phyloP scores from a whole-genome alignment of 2,329 filamentous ascomycete genomes.

The Didymella pomorum region DNA sequence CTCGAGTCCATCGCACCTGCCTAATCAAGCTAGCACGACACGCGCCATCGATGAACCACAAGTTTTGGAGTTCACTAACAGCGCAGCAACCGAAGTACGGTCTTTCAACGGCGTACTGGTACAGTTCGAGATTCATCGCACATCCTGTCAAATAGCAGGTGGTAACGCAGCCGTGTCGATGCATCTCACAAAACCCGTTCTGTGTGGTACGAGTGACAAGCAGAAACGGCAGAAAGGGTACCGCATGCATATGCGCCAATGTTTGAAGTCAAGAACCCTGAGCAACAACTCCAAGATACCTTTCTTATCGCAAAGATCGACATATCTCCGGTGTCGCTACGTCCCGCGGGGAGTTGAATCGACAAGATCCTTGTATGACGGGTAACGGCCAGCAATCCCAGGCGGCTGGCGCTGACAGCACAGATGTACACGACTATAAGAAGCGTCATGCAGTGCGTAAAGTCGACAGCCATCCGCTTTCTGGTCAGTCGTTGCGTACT shows the following conservation, averaged over 20 bases:
- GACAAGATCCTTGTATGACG: slow-evolving; percentile 21
- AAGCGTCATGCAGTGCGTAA: not conserved
- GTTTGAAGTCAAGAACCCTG: slow-evolving; percentile 4
- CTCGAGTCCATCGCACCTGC: slow-evolving; percentile 28
- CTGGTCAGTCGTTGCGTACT: not conserved
- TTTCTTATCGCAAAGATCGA: slow-evolving; percentile 32
- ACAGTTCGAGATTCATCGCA: not conserved
- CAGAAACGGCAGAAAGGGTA: slow-evolving; percentile 1
- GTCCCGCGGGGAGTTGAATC: slow-evolving; percentile 21
- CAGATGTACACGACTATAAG: slow-evolving; percentile 24
- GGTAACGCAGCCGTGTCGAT: slow-evolving; percentile 12
- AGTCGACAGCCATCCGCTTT: not conserved
- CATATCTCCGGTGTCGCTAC: slow-evolving; percentile 17
- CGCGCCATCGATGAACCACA: slow-evolving; percentile 16
- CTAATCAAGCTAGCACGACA: slow-evolving; percentile 21
- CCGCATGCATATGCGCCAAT: slow-evolving; percentile 12
- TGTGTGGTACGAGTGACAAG: slow-evolving; percentile 14
- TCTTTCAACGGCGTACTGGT: not conserved
- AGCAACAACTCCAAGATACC: slow-evolving; percentile 2
- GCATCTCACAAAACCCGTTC: slow-evolving; percentile 15
- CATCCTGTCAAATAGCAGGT: not conserved
- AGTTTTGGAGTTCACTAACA: slow-evolving; percentile 9
- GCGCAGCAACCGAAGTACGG: not conserved
- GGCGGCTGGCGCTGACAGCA: slow-evolving; percentile 11
- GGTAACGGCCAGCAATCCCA: slow-evolving; percentile 23